Evolutionary conservation across 768 basidiomycete genomes (phyloP).

Genomic region (Trametes cingulata): DNA sequence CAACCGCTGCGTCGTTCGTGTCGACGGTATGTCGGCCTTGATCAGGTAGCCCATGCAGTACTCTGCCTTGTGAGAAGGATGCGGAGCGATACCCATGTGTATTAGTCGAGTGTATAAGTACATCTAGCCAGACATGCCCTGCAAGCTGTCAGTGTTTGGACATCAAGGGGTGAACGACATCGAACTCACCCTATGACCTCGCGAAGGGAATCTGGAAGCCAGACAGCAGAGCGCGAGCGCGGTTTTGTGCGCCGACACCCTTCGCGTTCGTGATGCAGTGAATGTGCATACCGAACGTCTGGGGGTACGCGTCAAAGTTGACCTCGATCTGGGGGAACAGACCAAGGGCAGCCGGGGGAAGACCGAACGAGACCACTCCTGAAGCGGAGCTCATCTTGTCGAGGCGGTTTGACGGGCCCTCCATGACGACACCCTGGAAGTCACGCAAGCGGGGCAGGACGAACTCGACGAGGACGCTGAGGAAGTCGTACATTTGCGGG

Average conservation of each 20-base stretch:
- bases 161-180: too few relatives aligned
- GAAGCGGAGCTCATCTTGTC: slow-evolving; percentile 77
- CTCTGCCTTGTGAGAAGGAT: too few relatives aligned
- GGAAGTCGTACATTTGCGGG: slow-evolving; percentile 92
- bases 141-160: neutral
- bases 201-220: slow-evolving; percentile 92
- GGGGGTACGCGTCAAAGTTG: slow-evolving; percentile 88
- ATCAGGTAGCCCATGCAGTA: neutral
- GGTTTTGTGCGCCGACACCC: slow-evolving; percentile 89
- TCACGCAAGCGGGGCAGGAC: slow-evolving; percentile 94
- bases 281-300: slow-evolving; percentile 87
- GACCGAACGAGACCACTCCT: slow-evolving; percentile 88
- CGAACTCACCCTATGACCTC: slow-evolving; percentile 29
- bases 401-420: slow-evolving; percentile 67
- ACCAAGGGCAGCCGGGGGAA: slow-evolving; percentile 80
- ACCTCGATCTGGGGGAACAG: slow-evolving; percentile 97
- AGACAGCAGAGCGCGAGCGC: slow-evolving; percentile 82
- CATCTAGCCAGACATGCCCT: slow-evolving; percentile 1
- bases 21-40: neutral
- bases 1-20: slow-evolving; percentile 6
- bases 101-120: slow-evolving; percentile 12
- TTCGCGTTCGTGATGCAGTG: slow-evolving; percentile 89
- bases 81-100: neutral
- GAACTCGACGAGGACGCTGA: slow-evolving; percentile 86
- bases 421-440: slow-evolving; percentile 80